A percentile compares a stretch with the other conserved stretches of the same genome.
phyloP scores from a whole-genome alignment of 2,329 filamentous ascomycete genomes.

The Periglandula ipomoeae region DNA sequence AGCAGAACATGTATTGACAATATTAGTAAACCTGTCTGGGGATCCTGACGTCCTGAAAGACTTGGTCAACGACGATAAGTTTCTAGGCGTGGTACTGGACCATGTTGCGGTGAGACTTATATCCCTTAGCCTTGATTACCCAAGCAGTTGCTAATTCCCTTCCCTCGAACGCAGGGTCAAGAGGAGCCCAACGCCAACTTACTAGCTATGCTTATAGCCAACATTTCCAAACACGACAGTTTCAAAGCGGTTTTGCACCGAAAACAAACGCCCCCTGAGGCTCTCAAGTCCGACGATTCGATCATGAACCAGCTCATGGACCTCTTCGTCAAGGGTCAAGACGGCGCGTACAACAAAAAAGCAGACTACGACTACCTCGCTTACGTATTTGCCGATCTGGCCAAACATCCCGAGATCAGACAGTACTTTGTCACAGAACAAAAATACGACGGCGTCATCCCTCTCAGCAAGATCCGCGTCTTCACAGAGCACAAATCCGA shows the following conservation, averaged over 20 bases:
- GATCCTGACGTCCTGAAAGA: conserved; percentile 67
- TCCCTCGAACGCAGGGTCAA: conserved; percentile 38
- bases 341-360: conserved; percentile 71
- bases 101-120: conserved; percentile 69
- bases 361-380: conserved; percentile 89
- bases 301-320: conserved; percentile 89
- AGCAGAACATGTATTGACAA: conserved; percentile 83
- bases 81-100: conserved; percentile 63
- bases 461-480: conserved; percentile 82
- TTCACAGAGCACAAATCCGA: conserved; percentile 86
- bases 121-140: background rate
- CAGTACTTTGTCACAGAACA: conserved; percentile 67
- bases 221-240: conserved; percentile 72
- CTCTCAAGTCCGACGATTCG: conserved; percentile 61
- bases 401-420: conserved; percentile 68
- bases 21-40: conserved; percentile 77
- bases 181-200: conserved; percentile 78
- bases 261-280: conserved; percentile 58
- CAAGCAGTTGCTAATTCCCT: background rate
- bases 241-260: conserved; percentile 60
- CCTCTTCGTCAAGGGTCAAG: conserved; percentile 87
- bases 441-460: conserved; percentile 73
- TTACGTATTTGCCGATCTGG: conserved; percentile 88
- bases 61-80: conserved; percentile 69
- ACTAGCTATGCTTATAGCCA: conserved; percentile 85